phyloP scores from a whole-genome alignment of 2,329 filamentous ascomycete genomes.

The Trichoderma sp. region DNA sequence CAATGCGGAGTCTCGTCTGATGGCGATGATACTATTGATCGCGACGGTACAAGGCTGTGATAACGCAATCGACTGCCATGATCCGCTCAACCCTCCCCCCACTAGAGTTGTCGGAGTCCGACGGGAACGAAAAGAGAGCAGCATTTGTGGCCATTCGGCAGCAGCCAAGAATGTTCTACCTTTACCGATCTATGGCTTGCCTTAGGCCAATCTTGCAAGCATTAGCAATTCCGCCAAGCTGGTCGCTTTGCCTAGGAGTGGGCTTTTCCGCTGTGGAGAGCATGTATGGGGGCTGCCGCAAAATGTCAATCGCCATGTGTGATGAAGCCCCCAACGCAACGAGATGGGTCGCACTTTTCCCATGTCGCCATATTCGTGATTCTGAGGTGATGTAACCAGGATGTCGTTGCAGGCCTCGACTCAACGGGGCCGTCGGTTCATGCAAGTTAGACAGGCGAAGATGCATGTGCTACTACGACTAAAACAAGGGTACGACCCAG shows the following conservation, averaged over 20 bases:
- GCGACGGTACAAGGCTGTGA: conserved; percentile 25
- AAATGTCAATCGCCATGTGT: background rate
- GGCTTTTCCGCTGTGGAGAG: conserved; percentile 2
- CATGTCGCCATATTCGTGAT: conserved; percentile 26
- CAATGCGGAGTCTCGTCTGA: background rate
- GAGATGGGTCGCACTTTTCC: background rate
- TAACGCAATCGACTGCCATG: conserved; percentile 22
- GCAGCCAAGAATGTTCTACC: background rate
- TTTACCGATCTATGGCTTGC: background rate
- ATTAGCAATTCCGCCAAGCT: background rate
- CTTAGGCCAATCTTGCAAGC: background rate
- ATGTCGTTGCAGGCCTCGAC: background rate
- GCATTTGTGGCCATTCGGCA: background rate
- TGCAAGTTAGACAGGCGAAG: background rate
- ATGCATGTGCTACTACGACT: background rate
- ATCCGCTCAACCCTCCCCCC: background rate
- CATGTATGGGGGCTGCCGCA: background rate
- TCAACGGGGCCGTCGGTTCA: background rate
- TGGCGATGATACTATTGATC: conserved; percentile 19
- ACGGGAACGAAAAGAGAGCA: background rate
- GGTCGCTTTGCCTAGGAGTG: background rate
- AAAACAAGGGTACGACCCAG: background rate
- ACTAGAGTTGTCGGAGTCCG: background rate
- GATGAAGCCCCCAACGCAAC: background rate
- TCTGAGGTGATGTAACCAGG: conserved; percentile 23